phyloP scores from a whole-genome alignment of 2,329 filamentous ascomycete genomes.

The Fusarium lyarnte region DNA sequence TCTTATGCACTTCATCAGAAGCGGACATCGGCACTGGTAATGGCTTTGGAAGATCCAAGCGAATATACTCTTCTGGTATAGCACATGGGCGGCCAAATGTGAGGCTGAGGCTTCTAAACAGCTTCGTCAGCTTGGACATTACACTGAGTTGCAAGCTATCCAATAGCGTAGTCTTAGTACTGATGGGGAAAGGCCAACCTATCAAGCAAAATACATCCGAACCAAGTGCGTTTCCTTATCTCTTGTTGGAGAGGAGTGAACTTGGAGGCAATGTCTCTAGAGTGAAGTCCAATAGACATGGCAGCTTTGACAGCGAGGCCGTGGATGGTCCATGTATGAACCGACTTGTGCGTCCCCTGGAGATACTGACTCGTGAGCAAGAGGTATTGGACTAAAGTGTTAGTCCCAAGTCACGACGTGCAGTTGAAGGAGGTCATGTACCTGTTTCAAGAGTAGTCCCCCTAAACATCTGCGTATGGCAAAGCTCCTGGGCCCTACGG shows the following conservation, averaged over 20 bases:
- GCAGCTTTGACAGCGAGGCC: conserved; percentile 62
- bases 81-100: conserved; percentile 26
- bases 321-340: conserved; percentile 64
- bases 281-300: conserved; percentile 62
- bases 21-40: background rate
- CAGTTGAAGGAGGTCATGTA: background rate
- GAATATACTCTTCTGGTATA: conserved; percentile 30
- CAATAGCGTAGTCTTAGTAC: background rate
- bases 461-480: conserved; percentile 52
- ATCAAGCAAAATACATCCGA: conserved; percentile 30
- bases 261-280: conserved; percentile 46
- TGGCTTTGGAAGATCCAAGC: conserved; percentile 6
- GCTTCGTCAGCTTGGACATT: background rate
- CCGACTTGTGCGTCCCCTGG: conserved; percentile 62
- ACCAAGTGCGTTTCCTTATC: conserved; percentile 59
- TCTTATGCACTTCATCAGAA: background rate
- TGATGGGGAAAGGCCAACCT: background rate
- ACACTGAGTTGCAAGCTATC: too few species aligned
- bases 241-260: conserved; percentile 56
- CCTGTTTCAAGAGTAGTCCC: conserved; percentile 56
- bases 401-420: background rate
- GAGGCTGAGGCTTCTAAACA: conserved; percentile 18
- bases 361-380: conserved; percentile 61
- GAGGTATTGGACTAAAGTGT: conserved; percentile 55
- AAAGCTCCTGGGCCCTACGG: conserved; percentile 54